A percentile compares a stretch with the other conserved stretches of the same genome.
Evolutionary conservation across 495 filamentous ascomycete species (phyloP).

Genomic region (Penicillium desertorum): DNA sequence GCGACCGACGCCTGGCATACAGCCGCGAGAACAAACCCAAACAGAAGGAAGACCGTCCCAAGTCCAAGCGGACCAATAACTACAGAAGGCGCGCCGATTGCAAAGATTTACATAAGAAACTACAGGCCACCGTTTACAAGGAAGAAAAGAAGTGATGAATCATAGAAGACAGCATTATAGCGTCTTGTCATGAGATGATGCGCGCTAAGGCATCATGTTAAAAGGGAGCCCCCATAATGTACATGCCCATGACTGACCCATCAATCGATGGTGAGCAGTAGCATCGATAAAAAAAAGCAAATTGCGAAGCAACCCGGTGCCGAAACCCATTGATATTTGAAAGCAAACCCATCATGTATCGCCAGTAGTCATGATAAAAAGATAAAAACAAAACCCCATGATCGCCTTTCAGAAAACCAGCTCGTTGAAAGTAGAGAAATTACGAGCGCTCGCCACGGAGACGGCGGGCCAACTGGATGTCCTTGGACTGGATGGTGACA

Average conservation of each 20-base stretch:
- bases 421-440: conserved; percentile 18
- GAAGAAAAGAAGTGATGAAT: conserved; percentile 11
- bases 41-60: neutral
- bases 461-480: conserved; percentile 94
- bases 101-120: neutral
- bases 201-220: conserved; percentile 35
- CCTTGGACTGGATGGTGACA: conserved; percentile 93
- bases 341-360: conserved; percentile 53
- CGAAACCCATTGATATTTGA: conserved; percentile 49
- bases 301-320: conserved; percentile 41
- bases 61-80: neutral
- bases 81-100: neutral
- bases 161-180: conserved; percentile 38
- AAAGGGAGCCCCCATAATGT: conserved; percentile 39
- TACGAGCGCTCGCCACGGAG: conserved; percentile 94
- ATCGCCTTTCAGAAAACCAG: conserved; percentile 48
- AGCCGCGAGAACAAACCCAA: neutral
- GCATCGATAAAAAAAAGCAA: conserved; percentile 41
- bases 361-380: conserved; percentile 48
- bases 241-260: conserved; percentile 48
- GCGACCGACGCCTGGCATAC: neutral
- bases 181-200: conserved; percentile 45
- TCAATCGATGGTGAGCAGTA: conserved; percentile 34
- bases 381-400: conserved; percentile 45
- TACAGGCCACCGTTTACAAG: neutral